Evolutionary conservation across 192 early-diverging fungal genomes (phyloP).

Genomic region (Pilaira anomala): DNA sequence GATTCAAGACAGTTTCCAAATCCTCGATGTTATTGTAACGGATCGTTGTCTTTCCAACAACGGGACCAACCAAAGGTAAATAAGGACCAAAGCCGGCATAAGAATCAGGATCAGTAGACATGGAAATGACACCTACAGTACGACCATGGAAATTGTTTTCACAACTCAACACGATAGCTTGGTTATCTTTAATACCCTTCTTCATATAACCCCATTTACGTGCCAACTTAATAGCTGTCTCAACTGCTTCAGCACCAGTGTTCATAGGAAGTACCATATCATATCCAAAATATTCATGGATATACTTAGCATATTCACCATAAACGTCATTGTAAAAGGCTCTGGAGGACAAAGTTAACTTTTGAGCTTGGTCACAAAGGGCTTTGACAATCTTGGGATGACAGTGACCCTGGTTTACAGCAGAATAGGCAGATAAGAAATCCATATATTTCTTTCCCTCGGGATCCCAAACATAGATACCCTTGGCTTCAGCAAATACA

Average conservation of each 20-base stretch:
- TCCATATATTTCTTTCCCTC: constrained; percentile 87
- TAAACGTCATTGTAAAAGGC: constrained; percentile 97
- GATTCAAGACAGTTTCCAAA: constrained; percentile 82
- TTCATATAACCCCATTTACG: constrained; percentile 94
- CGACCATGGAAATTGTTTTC: constrained; percentile 96
- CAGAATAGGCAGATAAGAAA: constrained; percentile 83
- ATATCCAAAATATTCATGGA: constrained; percentile 91
- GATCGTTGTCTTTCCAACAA: constrained; percentile 71
- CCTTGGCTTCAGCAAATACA: constrained; percentile 84
- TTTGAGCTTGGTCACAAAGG: constrained; percentile 84
- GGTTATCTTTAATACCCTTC: constrained; percentile 79
- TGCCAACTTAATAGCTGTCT: constrained; percentile 97
- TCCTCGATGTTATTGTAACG: constrained; percentile 86
- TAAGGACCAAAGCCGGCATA: constrained; percentile 92
- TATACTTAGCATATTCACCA: constrained; percentile 85
- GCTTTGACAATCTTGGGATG: constrained; percentile 94
- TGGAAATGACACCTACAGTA: constrained; percentile 88
- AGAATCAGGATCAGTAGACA: constrained; percentile 90
- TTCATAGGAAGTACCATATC: constrained; percentile 99
- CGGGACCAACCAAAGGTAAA: constrained; percentile 79
- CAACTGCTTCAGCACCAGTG: constrained; percentile 98
- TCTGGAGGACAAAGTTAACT: constrained; percentile 83
- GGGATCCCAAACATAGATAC: constrained; percentile 92
- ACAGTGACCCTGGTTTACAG: constrained; percentile 90
- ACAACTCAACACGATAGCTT: constrained; percentile 82